These are phyloP conservation scores for Aspergillus heteromorphus DNA, from an alignment of 495 filamentous ascomycete genomes.

Conservation along the genomic window DNA sequence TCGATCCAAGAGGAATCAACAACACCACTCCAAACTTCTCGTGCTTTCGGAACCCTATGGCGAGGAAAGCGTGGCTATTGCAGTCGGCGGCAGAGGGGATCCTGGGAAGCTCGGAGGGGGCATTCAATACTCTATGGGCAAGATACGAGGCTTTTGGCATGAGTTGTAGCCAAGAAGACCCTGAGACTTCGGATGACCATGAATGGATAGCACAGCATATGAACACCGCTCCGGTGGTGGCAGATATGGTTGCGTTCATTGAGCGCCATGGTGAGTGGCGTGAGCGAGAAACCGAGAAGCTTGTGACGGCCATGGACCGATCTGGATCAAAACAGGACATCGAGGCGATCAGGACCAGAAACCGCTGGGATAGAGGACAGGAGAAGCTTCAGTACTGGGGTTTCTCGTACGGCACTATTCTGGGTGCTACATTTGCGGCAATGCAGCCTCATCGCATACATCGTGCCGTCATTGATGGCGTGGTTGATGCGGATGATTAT, in stretches of 20 bases:
- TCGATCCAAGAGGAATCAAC: constrained; percentile 1
- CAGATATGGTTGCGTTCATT: constrained; percentile 2
- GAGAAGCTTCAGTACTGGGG: background rate
- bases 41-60: background rate
- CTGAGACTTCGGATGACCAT: background rate
- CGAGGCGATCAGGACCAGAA: background rate
- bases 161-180: background rate
- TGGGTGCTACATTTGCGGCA: background rate
- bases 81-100: background rate
- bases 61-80: background rate
- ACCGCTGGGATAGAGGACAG: background rate
- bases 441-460: background rate
- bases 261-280: constrained; percentile 5
- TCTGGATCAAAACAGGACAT: background rate
- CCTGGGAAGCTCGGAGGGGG: background rate
- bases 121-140: background rate
- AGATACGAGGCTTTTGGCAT: background rate
- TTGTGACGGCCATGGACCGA: background rate
- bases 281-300: background rate
- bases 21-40: background rate
- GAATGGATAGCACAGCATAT: background rate
- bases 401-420: background rate
- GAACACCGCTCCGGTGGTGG: background rate
- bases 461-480: background rate
- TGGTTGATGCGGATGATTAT: background rate